Conservation (phyloP, 805 yeast species). For the Yamadazyma tumulicola region DNA sequence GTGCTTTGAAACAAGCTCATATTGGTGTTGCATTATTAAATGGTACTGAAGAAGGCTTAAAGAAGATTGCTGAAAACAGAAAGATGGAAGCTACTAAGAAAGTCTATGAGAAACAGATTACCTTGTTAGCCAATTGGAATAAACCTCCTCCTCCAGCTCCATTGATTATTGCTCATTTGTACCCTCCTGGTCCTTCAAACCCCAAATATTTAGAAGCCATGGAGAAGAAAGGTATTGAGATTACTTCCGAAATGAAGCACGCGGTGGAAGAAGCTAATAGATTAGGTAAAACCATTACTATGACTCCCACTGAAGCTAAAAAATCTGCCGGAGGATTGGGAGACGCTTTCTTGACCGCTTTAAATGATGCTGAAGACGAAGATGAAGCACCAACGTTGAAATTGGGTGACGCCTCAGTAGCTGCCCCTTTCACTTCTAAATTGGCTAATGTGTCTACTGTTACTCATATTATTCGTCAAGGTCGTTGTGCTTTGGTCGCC, state of each 20-base stretch:
- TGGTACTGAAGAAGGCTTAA: conserved; percentile 93
- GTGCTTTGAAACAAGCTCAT: conserved; percentile 97
- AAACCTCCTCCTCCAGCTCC: conserved; percentile 85
- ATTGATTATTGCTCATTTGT: conserved; percentile 81
- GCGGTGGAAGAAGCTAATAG: conserved; percentile 53
- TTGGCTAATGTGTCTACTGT: conserved; percentile 89
- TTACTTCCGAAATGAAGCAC: conserved; percentile 69
- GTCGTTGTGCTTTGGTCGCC: conserved; percentile 95
- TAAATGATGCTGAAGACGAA: conserved; percentile 55
- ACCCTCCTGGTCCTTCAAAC: conserved; percentile 92
- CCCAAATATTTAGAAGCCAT: conserved; percentile 85
- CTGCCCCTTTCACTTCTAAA: conserved; percentile 97
- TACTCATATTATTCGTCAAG: conserved; percentile 92
- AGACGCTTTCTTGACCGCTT: conserved; percentile 57
- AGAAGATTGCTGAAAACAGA: conserved; percentile 79
- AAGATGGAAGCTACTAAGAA: conserved; percentile 59
- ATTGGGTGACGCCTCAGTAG: conserved; percentile 97
- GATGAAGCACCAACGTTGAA: conserved; percentile 91
- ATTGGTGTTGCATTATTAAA: conserved; percentile 96
- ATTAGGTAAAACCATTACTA: conserved; percentile 20
- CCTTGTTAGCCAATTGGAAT: conserved; percentile 75
- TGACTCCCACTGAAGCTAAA: conserved; percentile 23
- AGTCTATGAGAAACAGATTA: conserved; percentile 82
- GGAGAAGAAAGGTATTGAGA: conserved; percentile 76
- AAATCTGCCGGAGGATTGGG: conserved; percentile 41